Conservation (phyloP, 108 stramenopile species). For the Nannochloropsis salina region DNA sequence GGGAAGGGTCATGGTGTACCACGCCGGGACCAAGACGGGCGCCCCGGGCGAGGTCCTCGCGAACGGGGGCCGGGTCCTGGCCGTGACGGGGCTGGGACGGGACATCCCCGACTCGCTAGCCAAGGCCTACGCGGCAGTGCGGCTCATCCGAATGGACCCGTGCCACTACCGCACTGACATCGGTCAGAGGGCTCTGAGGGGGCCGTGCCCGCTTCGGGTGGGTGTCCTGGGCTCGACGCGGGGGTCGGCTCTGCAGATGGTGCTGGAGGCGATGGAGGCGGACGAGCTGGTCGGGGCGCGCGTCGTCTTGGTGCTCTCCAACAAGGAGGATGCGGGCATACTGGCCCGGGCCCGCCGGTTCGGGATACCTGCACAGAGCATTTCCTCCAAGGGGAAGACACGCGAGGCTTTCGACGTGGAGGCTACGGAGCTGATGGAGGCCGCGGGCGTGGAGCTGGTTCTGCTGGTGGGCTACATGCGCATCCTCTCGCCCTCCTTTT, state of each 20-base stretch:
- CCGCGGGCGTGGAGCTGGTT: slow-evolving; percentile 83
- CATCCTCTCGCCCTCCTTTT: slow-evolving; percentile 80
- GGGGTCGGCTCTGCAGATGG: slow-evolving; percentile 83
- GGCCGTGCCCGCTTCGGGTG: slow-evolving; percentile 41
- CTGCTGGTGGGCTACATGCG: slow-evolving; percentile 98
- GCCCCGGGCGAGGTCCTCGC: slow-evolving; percentile 53
- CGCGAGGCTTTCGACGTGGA: slow-evolving; percentile 85
- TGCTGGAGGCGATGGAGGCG: slow-evolving; percentile 78
- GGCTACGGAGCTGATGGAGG: slow-evolving; percentile 75
- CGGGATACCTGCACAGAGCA: slow-evolving; percentile 73
- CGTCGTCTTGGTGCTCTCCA: slow-evolving; percentile 82
- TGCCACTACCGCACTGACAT: slow-evolving; percentile 57
- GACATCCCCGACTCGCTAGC: slow-evolving; percentile 71
- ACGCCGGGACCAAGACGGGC: slow-evolving; percentile 79
- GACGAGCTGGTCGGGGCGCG: slow-evolving; percentile 55
- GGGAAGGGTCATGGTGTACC: slow-evolving; percentile 78
- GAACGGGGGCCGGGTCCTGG: slow-evolving; percentile 87
- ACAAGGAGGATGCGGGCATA: slow-evolving; percentile 78
- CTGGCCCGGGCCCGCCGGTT: slow-evolving; percentile 76
- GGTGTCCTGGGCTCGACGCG: slow-evolving; percentile 86
- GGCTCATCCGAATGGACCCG: slow-evolving; percentile 45
- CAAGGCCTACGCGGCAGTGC: slow-evolving; percentile 70
- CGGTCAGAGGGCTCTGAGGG: slow-evolving; percentile 41
- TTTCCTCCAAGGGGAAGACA: slow-evolving; percentile 68
- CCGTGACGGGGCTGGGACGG: slow-evolving; percentile 78